Conservation (phyloP, 257 asterid genomes). For the Henckelia pumila region DNA sequence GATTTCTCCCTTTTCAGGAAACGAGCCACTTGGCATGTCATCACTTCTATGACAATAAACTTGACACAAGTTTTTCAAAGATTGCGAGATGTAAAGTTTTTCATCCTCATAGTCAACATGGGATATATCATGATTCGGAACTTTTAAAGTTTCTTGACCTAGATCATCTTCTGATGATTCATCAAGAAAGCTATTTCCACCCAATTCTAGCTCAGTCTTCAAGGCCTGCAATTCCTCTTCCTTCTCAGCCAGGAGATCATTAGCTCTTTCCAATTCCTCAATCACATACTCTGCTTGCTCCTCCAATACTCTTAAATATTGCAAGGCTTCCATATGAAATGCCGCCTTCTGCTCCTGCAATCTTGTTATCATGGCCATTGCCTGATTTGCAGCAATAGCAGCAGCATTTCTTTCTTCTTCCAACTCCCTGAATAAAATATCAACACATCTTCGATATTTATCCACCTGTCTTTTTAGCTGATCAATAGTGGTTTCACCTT, state of each 20-base stretch:
- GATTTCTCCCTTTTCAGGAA: conserved; percentile 15
- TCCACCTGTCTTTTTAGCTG: conserved; percentile 53
- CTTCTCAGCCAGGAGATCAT: conserved; percentile 72
- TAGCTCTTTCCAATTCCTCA: conserved; percentile 83
- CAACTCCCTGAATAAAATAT: conserved; percentile 57
- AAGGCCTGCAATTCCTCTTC: conserved; percentile 81
- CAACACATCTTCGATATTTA: conserved; percentile 42
- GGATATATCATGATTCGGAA: neutral
- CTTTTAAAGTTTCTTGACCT: neutral
- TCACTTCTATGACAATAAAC: conserved; percentile 25
- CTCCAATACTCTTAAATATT: conserved; percentile 92
- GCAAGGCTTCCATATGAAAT: conserved; percentile 86
- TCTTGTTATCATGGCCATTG: conserved; percentile 95
- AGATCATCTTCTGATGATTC: neutral
- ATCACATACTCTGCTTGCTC: conserved; percentile 87
- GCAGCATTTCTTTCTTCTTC: conserved; percentile 92
- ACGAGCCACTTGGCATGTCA: neutral
- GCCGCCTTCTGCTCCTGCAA: conserved; percentile 96
- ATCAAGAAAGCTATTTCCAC: conserved; percentile 31
- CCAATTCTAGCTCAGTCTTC: conserved; percentile 66
- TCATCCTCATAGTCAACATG: conserved; percentile 43
- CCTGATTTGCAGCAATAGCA: conserved; percentile 72
- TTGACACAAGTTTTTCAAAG: conserved; percentile 45
- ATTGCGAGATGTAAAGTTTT: conserved; percentile 33
- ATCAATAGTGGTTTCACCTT: conserved; percentile 54